Conservation (phyloP, 331 rosid genomes). For the Spiraea crenata region DNA sequence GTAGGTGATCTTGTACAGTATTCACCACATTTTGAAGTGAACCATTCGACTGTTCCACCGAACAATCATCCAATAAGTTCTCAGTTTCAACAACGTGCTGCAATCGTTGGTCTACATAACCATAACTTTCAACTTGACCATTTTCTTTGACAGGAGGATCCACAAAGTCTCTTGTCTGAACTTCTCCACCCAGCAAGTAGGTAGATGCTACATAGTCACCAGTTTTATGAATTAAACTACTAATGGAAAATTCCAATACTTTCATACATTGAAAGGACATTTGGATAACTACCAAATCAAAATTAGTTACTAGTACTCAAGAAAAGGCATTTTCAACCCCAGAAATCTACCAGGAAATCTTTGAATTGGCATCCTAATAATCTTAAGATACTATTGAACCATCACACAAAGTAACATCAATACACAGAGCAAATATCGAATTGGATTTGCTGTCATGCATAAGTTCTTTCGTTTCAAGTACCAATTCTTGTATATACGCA, state of each 20-base stretch:
- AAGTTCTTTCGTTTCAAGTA: not conserved
- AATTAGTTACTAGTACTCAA: not conserved
- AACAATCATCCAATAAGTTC: conserved; percentile 48
- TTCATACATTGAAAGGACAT: conserved; percentile 8
- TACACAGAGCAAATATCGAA: not conserved
- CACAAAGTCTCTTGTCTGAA: conserved; percentile 68
- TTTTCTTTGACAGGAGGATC: conserved; percentile 68
- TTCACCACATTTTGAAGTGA: conserved; percentile 52
- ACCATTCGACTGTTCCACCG: conserved; percentile 58
- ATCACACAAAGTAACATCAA: conserved; percentile 6
- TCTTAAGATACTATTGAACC: conserved; percentile 12
- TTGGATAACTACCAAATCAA: conserved; percentile 7
- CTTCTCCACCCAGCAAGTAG: conserved; percentile 64
- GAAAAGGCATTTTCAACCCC: not conserved
- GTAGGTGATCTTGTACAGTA: conserved; percentile 52
- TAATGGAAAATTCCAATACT: not conserved
- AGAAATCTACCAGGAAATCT: not conserved
- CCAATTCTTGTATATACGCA: not conserved
- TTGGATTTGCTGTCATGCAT: not conserved
- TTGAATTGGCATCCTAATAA: not conserved
- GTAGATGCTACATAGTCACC: conserved; percentile 55
- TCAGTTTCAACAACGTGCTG: conserved; percentile 62
- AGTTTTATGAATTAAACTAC: conserved; percentile 25
- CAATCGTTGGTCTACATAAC: conserved; percentile 62
- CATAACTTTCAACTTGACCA: conserved; percentile 58